These are phyloP conservation scores for Chlorencoelia australis DNA, from an alignment of 2,329 filamentous ascomycete species.

Conservation along the genomic window DNA sequence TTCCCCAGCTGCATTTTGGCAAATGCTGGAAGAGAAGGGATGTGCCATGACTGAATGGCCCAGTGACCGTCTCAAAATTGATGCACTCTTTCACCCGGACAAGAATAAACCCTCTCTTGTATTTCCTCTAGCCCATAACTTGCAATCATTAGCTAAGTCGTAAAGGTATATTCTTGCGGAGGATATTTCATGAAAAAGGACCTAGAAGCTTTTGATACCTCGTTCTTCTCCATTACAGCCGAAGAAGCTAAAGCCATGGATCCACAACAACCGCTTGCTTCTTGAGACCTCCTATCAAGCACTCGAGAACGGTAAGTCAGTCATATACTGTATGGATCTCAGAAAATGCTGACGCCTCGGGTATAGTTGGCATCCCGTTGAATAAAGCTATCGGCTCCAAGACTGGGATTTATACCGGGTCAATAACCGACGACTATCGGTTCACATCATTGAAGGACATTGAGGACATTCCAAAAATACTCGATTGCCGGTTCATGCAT, in stretches of 20 bases:
- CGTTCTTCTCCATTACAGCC: constrained; percentile 12
- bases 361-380: constrained; percentile 10
- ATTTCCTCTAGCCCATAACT: too few species aligned
- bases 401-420: constrained; percentile 26
- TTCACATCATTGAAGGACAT: constrained; percentile 12
- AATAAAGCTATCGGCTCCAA: constrained; percentile 11
- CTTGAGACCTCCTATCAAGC: constrained; percentile 12
- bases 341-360: neutral
- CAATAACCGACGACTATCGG: constrained; percentile 13
- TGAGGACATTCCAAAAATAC: constrained; percentile 10
- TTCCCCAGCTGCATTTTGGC: constrained; percentile 56
- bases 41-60: constrained; percentile 37
- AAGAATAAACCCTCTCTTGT: too few species aligned
- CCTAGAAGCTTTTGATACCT: constrained; percentile 11
- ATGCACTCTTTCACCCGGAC: constrained; percentile 32
- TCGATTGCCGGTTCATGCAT: constrained; percentile 20
- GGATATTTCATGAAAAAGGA: constrained; percentile 5
- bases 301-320: constrained; percentile 11
- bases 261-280: constrained; percentile 39
- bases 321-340: neutral
- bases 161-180: too few species aligned
- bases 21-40: constrained; percentile 59
- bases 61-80: constrained; percentile 35
- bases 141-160: too few species aligned
- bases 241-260: constrained; percentile 25